Percentiles rank a stretch among this genome's conserved stretches.
Conservation (phyloP, 495 filamentous ascomycete species). For the Astrothelium subdiscretum region DNA sequence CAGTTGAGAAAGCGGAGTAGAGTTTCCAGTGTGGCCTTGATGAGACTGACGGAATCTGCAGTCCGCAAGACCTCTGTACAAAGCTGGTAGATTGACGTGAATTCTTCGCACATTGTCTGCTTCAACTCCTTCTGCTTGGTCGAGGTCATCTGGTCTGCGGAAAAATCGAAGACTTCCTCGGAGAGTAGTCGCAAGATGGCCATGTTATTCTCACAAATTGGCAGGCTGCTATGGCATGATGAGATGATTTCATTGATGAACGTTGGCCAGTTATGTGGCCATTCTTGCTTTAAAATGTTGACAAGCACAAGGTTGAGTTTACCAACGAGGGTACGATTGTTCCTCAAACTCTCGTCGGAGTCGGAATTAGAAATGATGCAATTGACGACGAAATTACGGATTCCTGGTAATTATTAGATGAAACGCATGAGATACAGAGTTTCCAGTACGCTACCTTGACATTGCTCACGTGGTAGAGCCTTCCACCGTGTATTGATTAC, state of each 20-base stretch:
- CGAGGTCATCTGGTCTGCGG: slow-evolving; percentile 96
- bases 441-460: slow-evolving; percentile 53
- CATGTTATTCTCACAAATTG: slow-evolving; percentile 99
- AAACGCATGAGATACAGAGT: slow-evolving; percentile 4
- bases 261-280: slow-evolving; percentile 99
- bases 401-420: slow-evolving; percentile 43
- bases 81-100: slow-evolving; percentile 92
- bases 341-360: slow-evolving; percentile 72
- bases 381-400: slow-evolving; percentile 96
- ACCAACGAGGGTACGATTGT: slow-evolving; percentile 79
- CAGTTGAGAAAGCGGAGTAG: slow-evolving; percentile 94
- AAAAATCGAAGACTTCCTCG: slow-evolving; percentile 98
- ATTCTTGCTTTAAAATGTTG: slow-evolving; percentile 97
- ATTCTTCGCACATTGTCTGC: slow-evolving; percentile 95
- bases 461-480: slow-evolving; percentile 87
- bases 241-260: slow-evolving; percentile 99
- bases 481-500: slow-evolving; percentile 99
- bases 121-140: slow-evolving; percentile 91
- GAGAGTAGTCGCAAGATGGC: slow-evolving; percentile 89
- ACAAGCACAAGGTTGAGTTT: slow-evolving; percentile 97
- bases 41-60: slow-evolving; percentile 74
- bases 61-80: slow-evolving; percentile 87
- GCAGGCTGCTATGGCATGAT: slow-evolving; percentile 84
- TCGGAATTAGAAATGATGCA: slow-evolving; percentile 89
- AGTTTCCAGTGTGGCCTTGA: slow-evolving; percentile 90